Percentiles rank a stretch among this genome's conserved stretches.
phyloP scores from a whole-genome alignment of 805 yeast genomes.

The Candida namnaoensis region DNA sequence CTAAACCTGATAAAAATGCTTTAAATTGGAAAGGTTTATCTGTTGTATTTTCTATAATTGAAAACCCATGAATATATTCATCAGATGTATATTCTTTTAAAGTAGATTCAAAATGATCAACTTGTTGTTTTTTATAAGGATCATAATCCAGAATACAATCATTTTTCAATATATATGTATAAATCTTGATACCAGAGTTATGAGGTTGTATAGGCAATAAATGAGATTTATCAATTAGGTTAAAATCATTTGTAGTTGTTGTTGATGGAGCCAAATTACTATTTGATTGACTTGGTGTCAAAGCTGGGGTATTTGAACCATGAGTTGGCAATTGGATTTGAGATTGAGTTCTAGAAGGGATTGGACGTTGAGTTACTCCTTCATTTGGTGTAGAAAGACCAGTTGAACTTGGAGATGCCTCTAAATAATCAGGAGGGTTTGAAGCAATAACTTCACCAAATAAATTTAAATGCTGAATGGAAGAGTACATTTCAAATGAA shows the following conservation, averaged over 20 bases:
- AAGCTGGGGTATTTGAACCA: too few species aligned
- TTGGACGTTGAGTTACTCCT: not conserved
- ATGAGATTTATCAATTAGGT: not conserved
- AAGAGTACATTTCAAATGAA: not conserved
- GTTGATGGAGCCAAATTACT: too few species aligned
- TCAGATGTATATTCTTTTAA: slow-evolving; percentile 45
- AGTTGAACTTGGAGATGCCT: not conserved
- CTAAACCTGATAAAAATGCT: slow-evolving; percentile 48
- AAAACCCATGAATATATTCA: slow-evolving; percentile 43
- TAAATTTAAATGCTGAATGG: not conserved
- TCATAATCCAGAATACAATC: not conserved
- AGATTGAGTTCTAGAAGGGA: not conserved
- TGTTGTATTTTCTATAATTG: slow-evolving; percentile 32
- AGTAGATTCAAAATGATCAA: slow-evolving; percentile 15
- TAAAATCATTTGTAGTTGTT: not conserved
- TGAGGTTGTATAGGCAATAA: not conserved
- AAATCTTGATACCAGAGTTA: not conserved
- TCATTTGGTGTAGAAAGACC: not conserved
- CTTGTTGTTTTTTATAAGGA: not conserved
- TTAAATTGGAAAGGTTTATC: slow-evolving; percentile 40
- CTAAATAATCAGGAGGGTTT: not conserved
- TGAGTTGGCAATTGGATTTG: not conserved
- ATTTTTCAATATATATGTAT: too few species aligned
- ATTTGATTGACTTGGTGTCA: too few species aligned
- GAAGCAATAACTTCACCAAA: not conserved